A percentile compares a stretch with the other conserved stretches of the same genome.
phyloP scores from a whole-genome alignment of 495 filamentous ascomycete species.

The Penicillium egyptiacum region DNA sequence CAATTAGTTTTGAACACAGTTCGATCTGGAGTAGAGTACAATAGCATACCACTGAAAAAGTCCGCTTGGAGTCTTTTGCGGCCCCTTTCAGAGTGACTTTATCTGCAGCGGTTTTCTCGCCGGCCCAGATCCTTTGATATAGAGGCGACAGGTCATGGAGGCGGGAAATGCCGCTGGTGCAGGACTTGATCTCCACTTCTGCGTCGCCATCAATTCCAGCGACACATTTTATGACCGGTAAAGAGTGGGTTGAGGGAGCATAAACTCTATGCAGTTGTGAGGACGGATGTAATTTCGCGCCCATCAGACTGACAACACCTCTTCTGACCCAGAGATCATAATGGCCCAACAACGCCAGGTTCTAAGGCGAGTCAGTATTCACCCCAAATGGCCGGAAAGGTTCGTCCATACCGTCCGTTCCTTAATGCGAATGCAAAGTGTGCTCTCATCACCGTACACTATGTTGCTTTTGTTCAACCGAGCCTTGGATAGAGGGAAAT shows the following conservation, averaged over 20 bases:
- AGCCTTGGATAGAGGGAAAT: constrained; percentile 46
- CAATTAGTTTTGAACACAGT: constrained; percentile 11
- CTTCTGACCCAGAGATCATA: constrained; percentile 70
- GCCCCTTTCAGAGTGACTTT: constrained; percentile 36
- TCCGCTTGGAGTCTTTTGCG: constrained; percentile 28
- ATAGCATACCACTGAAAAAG: constrained; percentile 46
- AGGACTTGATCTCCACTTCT: constrained; percentile 55
- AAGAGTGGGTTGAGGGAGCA: constrained; percentile 72
- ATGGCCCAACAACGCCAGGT: constrained; percentile 66
- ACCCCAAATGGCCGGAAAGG: background rate
- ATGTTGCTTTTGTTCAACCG: constrained; percentile 42
- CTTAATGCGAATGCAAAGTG: constrained; percentile 44
- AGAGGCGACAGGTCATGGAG: constrained; percentile 64
- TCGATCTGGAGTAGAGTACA: background rate
- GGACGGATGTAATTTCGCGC: constrained; percentile 60
- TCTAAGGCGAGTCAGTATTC: constrained; percentile 45
- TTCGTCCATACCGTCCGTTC: constrained; percentile 41
- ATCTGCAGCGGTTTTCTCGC: constrained; percentile 42
- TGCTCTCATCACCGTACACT: constrained; percentile 42
- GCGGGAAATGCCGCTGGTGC: constrained; percentile 52
- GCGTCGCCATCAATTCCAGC: constrained; percentile 47
- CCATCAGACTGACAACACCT: constrained; percentile 63
- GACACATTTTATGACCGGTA: constrained; percentile 66
- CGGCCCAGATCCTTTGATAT: constrained; percentile 75
- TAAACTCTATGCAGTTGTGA: constrained; percentile 59